phyloP scores from a whole-genome alignment of 2,329 filamentous ascomycete genomes.

The Coniochaeta sp. region DNA sequence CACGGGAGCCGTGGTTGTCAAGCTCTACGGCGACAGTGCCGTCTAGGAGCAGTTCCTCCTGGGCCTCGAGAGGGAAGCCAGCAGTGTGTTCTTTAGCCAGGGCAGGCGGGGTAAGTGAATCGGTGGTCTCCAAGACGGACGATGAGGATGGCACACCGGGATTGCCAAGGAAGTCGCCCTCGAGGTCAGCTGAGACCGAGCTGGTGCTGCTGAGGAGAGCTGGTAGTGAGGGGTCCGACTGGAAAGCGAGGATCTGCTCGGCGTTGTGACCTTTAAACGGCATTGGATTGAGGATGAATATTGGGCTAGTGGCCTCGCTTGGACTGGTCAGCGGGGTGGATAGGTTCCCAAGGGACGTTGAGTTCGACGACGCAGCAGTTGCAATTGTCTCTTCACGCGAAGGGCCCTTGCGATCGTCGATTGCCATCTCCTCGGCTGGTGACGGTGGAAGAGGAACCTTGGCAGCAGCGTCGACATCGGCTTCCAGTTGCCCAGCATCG shows the following conservation, averaged over 20 bases:
- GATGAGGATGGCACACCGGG: constrained; percentile 38
- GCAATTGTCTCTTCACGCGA: constrained; percentile 33
- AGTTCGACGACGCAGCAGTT: constrained; percentile 44
- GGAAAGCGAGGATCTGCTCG: constrained; percentile 45
- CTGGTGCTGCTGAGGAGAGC: constrained; percentile 57
- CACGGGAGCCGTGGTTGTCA: constrained; percentile 3
- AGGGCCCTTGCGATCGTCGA: constrained; percentile 20
- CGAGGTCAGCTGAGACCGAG: constrained; percentile 56
- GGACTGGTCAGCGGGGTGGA: constrained; percentile 49
- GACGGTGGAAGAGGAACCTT: constrained; percentile 36
- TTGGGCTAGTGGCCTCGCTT: constrained; percentile 44
- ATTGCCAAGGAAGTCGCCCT: constrained; percentile 50
- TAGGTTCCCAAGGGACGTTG: constrained; percentile 40
- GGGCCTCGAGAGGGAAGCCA: constrained; percentile 39
- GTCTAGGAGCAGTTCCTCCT: constrained; percentile 23
- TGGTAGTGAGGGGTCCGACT: constrained; percentile 57
- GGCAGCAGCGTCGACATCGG: constrained; percentile 18
- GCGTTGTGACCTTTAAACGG: constrained; percentile 30
- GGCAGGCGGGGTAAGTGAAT: constrained; percentile 48
- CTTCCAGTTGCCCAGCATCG: constrained; percentile 6
- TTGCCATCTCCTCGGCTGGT: constrained; percentile 33
- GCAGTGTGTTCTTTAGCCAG: constrained; percentile 37
- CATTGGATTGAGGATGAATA: constrained; percentile 28
- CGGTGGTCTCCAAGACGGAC: constrained; percentile 42
- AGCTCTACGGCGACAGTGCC: constrained; percentile 20